Evolutionary conservation across 1,284 basidiomycete genomes (phyloP), one percentile per base, ranked within the genome.

Genomic region (Malassezia yamatoensis): DNA sequence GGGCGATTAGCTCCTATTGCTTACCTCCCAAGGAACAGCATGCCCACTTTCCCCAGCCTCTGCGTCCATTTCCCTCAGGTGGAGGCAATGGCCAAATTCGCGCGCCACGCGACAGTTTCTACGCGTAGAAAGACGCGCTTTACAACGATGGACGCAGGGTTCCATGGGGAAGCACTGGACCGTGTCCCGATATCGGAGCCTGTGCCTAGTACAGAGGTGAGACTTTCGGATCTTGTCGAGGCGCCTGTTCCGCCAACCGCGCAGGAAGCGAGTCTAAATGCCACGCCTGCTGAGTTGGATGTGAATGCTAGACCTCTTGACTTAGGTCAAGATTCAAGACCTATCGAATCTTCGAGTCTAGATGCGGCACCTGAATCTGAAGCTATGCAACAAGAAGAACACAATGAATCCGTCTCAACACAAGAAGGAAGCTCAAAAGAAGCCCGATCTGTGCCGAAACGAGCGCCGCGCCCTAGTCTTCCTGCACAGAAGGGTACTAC

Each of bases 401-500:
- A 29, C 24, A 29, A 29, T 29, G 24, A 29, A 29, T 4, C 24
- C 24, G 7, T 7, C 24, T 29, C 24, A 29, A 29, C 7, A 29
- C 24, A 29, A 29, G 24, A 29, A 29, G 24, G 24, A 29, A 7
- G 3, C 24, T 29, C 24, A 29, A 29, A 29, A 29, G 24, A 29
- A 29, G 45, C 20, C 10, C 15, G 34, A 15, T 5, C 18, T 12
- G 16, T 32, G 5, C 16, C 45, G 34, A 49, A 38, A 24, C 47
- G 36, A 21, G 47, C 35, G 45, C 45, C 45, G 8, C 45, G 45
- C 9, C 45, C 20, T 16, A 36, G 33, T 36, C 11, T 47, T 29
- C 54, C 54, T 1, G 40, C 54, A n/a, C 41, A 56, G 33, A 54
- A 60, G 13, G 67, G 67, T 16, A 55, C 51, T 1, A 62, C 65